Evolutionary conservation across 495 filamentous ascomycete genomes (phyloP), one percentile per base, ranked within the genome.

Genomic region (Penicillium odoratum): DNA sequence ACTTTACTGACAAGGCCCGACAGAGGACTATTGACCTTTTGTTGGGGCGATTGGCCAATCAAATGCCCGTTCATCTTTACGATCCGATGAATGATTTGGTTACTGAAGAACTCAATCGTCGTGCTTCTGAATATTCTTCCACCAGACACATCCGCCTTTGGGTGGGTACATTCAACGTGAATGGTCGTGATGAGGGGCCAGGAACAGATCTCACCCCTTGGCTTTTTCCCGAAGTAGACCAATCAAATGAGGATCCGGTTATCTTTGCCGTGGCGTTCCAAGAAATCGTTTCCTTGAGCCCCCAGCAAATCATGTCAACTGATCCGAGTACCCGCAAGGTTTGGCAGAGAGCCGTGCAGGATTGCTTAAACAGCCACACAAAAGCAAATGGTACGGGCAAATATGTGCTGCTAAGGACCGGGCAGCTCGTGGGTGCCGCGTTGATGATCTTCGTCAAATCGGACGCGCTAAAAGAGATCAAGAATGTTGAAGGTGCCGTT

Each of bases 271-370:
- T 97, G 30, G 94, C 91, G 0, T 98, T 99, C 62, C 94, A 99
- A 64, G 94, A 99, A 74, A 98, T 99, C 53, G 95, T 99, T 15
- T 88, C 93, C 66, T 79, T 99, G 13, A 96, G 91, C 64, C 93
- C 95, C 16, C 93, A 98, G 70, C 95, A 99, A 66, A 98, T 99
- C 65, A 98, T 99, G 92, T 95, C 94, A 52, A 97, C 92, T 40
- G 93, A 98, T 77, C 94, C 95, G 25, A 83, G 82, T 8, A 84
- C 89, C 55, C 88, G 93, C 51, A 87, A 92, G 65, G 74, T 82
- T 21, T 99, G 94, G 94, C 93, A 99, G 70, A 70, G 74, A 58
- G 86, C 91, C 6, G 91, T 97, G 9, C 84, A 87, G 56, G 80
- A 76, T 54, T 90, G 88, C 18, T 69, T 99, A 44, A 96, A 98